These are phyloP conservation scores for Mycena filopes DNA, from an alignment of 768 basidiomycete species.

Conservation along the genomic window DNA sequence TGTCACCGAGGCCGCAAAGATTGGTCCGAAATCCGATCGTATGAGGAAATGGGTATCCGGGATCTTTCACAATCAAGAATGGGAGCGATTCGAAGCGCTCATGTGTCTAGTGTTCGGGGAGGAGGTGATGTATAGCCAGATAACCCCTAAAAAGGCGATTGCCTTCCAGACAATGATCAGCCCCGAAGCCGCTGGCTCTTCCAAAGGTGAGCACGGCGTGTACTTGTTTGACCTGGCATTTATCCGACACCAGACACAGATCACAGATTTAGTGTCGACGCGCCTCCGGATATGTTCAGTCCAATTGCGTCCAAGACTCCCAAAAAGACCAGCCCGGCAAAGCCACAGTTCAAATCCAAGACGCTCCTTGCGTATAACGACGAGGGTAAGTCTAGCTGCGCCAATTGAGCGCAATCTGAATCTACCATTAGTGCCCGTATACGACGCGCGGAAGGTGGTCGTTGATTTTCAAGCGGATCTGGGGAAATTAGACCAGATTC, in stretches of 20 bases:
- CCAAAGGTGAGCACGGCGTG: background rate
- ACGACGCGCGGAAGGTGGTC: background rate
- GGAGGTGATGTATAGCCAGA: background rate
- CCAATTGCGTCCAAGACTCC: background rate
- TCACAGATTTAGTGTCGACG: background rate
- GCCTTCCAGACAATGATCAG: background rate
- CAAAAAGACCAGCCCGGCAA: background rate
- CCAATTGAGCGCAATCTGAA: background rate
- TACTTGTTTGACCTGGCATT: too few species aligned
- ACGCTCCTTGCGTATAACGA: background rate
- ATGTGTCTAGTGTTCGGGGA: background rate
- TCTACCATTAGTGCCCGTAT: background rate
- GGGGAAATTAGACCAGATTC: background rate
- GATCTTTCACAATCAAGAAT: background rate
- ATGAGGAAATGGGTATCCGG: background rate
- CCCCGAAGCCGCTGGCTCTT: background rate
- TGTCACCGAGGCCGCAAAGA: background rate
- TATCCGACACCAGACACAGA: too few species aligned
- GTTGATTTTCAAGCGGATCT: background rate
- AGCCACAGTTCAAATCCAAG: background rate
- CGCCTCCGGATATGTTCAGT: background rate
- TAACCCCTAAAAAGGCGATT: background rate
- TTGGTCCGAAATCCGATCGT: background rate
- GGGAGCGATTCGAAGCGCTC: background rate
- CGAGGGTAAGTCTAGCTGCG: background rate